Evolutionary conservation across 139 green algal genomes (phyloP), one percentile per base, ranked within the genome.

Genomic region (Tetratostichococcus sp.): DNA sequence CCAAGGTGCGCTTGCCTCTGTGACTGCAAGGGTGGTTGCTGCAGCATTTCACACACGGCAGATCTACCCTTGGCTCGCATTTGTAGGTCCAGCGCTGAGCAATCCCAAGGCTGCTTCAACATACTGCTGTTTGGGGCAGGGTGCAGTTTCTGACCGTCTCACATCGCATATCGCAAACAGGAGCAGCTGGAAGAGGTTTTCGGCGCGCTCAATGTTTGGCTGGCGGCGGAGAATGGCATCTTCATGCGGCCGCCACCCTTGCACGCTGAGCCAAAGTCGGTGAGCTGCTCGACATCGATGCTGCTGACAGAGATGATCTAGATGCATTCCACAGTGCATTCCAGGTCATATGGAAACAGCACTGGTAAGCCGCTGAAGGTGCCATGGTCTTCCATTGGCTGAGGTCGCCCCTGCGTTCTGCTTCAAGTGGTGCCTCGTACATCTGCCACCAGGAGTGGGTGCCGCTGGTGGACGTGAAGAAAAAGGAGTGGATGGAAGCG

Each of bases 211-310:
- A 67, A 73, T 35, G 80, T 97, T 65, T 98, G 94, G 96, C 89
- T 99, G 73, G 94, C 93, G 21, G 96, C 96, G 11, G 96, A 99
- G 83, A 99, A 99, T 77, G 96, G 96, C 11, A 87, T 96, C 17
- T 97, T 96, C 78, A 83, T 99, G 73, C 83, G 88, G 17, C 86
- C 91, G 43, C 86, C 87, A 42, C 34, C 68, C 73, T 22, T 25
- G 34, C 43, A 78, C 70, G 33, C 28, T 57, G 67, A 76, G 16
- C 35, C 66, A 3, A 16, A 32, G 26, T 26, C 62, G 62, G 62
- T 68, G 62, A 22, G 62, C 58, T 11, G 58, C n/a, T n/a, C n/a
- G n/a, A n/a, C n/a, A n/a, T n/a, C n/a, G n/a, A n/a, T n/a, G n/a
- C n/a, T n/a, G n/a, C n/a, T n/a, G n/a, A n/a, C n/a, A n/a, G n/a